Percentiles rank a stretch among this genome's conserved stretches.
phyloP scores from a whole-genome alignment of 163 green algal genomes.

The Trebouxiophyceae sp. region DNA sequence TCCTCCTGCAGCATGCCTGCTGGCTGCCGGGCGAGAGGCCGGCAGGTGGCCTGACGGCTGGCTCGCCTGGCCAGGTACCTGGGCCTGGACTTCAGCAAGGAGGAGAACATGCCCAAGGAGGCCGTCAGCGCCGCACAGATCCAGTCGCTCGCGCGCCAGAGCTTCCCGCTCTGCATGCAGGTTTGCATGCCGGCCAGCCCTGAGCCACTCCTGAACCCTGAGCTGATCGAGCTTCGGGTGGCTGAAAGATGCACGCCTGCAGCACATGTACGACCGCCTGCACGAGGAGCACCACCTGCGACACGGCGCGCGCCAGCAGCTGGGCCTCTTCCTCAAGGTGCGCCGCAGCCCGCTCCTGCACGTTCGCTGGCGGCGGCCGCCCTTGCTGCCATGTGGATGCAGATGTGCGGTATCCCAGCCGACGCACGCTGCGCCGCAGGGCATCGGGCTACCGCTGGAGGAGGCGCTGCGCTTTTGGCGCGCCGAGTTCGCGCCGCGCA shows the following conservation, averaged over 20 bases:
- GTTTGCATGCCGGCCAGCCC: not conserved
- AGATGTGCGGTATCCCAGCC: no score
- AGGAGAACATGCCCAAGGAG: constrained; percentile 2
- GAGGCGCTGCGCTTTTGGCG: constrained; percentile 89
- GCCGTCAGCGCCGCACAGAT: constrained; percentile 48
- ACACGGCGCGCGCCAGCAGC: constrained; percentile 81
- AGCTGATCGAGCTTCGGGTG: no score
- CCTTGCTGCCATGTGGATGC: no score
- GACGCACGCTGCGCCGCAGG: no score
- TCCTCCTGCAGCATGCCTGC: no score
- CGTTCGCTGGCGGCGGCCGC: no score
- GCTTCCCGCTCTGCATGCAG: constrained; percentile 94
- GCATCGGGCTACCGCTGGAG: constrained; percentile 75
- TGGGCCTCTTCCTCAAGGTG: constrained; percentile 96
- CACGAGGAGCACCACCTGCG: constrained; percentile 72
- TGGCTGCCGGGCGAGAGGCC: no score
- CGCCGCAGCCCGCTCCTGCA: no score
- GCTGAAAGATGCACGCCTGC: no score
- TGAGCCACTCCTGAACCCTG: no score
- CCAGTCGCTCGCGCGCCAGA: constrained; percentile 45
- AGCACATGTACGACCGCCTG: constrained; percentile 59
- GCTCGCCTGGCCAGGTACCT: constrained; percentile 34
- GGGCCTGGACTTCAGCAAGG: constrained; percentile 45
- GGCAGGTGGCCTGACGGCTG: not conserved
- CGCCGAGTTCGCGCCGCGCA: constrained; percentile 59